Evolutionary conservation across 306 rosid species (phyloP).

Genomic region (Potentilla sterilis): DNA sequence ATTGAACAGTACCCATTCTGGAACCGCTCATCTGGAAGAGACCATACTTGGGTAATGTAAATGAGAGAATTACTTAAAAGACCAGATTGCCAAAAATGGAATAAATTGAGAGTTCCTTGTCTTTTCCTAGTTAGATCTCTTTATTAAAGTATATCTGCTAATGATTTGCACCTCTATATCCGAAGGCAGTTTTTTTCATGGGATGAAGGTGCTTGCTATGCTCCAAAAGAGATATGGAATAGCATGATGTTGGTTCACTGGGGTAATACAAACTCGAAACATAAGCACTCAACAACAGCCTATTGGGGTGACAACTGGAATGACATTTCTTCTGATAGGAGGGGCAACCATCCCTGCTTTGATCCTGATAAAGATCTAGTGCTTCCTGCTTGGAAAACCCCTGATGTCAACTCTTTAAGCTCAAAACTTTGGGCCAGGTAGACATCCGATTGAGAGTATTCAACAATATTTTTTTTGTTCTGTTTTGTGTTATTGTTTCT

Average conservation of each 20-base stretch:
- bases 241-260: constrained; percentile 99
- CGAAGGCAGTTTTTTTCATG: constrained; percentile 92
- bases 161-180: constrained; percentile 36
- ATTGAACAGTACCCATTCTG: constrained; percentile 70
- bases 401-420: constrained; percentile 51
- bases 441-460: constrained; percentile 3
- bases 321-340: constrained; percentile 49
- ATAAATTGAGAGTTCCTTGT: constrained; percentile 19
- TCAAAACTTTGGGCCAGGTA: constrained; percentile 79
- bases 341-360: constrained; percentile 91
- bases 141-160: constrained; percentile 23
- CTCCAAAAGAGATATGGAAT: constrained; percentile 98
- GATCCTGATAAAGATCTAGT: constrained; percentile 95
- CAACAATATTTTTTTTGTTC: background rate
- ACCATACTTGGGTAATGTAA: constrained; percentile 83
- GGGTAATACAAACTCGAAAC: constrained; percentile 95
- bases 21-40: constrained; percentile 92
- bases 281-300: constrained; percentile 91
- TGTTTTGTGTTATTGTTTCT: background rate
- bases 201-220: constrained; percentile 99
- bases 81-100: constrained; percentile 7
- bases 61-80: constrained; percentile 16
- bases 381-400: constrained; percentile 97
- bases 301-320: constrained; percentile 96
- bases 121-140: constrained; percentile 13